A percentile compares a stretch with the other conserved stretches of the same genome.
phyloP scores from a whole-genome alignment of 2,329 filamentous ascomycete genomes.

The Claviceps sorghi region DNA sequence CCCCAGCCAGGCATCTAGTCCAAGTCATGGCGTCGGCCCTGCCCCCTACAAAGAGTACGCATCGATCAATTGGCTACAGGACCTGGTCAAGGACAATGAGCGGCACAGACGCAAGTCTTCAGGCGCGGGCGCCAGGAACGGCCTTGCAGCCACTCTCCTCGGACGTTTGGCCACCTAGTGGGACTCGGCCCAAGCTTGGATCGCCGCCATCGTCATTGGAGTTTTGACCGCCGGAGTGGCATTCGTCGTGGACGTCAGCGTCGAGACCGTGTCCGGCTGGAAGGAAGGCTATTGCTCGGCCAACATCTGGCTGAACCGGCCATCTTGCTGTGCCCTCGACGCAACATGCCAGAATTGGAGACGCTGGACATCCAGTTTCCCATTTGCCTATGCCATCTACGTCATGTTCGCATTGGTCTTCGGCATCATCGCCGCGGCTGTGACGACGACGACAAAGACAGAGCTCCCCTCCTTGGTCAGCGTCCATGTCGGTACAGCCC shows the following conservation, averaged over 20 bases:
- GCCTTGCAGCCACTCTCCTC: slow-evolving; percentile 16
- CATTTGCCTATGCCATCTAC: slow-evolving; percentile 13
- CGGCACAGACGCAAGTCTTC: slow-evolving; percentile 18
- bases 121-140: slow-evolving; percentile 19
- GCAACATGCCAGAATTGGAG: slow-evolving; percentile 24
- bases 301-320: slow-evolving; percentile 29
- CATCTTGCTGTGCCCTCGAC: slow-evolving; percentile 31
- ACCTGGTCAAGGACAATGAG: slow-evolving; percentile 43
- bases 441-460: slow-evolving; percentile 23
- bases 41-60: slow-evolving; percentile 47
- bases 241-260: slow-evolving; percentile 39
- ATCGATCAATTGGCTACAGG: slow-evolving; percentile 48
- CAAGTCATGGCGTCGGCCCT: background rate
- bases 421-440: slow-evolving; percentile 12
- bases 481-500: slow-evolving; percentile 12
- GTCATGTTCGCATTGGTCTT: slow-evolving; percentile 13
- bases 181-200: slow-evolving; percentile 39
- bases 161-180: slow-evolving; percentile 13
- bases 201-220: slow-evolving; percentile 38
- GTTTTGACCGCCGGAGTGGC: slow-evolving; percentile 39
- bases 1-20: background rate
- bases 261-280: slow-evolving; percentile 40
- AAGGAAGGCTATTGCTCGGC: slow-evolving; percentile 39
- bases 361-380: slow-evolving; percentile 24
- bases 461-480: slow-evolving; percentile 22